Percentiles rank a stretch among this genome's conserved stretches.
These are phyloP conservation scores for Macaranga tanarius DNA, from an alignment of 441 rosid species.

Conservation along the genomic window DNA sequence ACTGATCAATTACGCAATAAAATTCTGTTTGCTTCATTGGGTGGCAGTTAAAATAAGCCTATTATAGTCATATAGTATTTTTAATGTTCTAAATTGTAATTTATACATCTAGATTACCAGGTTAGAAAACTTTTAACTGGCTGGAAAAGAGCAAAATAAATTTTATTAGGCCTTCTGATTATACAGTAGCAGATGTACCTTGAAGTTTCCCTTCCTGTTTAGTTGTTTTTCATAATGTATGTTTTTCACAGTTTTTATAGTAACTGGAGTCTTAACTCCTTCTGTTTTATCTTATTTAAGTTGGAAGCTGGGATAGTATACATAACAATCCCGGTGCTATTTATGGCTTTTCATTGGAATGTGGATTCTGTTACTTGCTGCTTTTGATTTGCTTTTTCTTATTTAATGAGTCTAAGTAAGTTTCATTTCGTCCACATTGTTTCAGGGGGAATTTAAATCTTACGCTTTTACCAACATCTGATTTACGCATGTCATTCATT, in stretches of 20 bases:
- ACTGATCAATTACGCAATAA: neutral
- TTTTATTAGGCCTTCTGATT: neutral
- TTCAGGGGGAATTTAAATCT: constrained; percentile 87
- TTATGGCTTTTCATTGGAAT: neutral
- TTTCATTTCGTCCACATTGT: neutral
- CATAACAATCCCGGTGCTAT: neutral
- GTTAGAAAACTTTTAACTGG: neutral
- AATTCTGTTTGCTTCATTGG: neutral
- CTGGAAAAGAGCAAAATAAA: neutral
- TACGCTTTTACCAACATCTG: constrained; percentile 73
- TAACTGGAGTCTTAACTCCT: too few relatives aligned
- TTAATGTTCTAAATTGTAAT: neutral
- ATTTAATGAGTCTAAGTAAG: constrained; percentile 14
- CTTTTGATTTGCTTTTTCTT: neutral
- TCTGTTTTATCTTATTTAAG: neutral
- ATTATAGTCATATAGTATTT: neutral
- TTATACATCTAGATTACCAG: neutral
- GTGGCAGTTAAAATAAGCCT: neutral
- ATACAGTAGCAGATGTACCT: neutral
- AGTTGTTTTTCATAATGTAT: neutral
- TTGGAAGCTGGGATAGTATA: neutral
- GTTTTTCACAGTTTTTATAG: neutral
- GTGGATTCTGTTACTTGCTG: neutral
- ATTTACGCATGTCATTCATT: constrained; percentile 68
- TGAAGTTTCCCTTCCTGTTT: neutral